phyloP scores from a whole-genome alignment of 768 basidiomycete species.

The Floccularia luteovirens region DNA sequence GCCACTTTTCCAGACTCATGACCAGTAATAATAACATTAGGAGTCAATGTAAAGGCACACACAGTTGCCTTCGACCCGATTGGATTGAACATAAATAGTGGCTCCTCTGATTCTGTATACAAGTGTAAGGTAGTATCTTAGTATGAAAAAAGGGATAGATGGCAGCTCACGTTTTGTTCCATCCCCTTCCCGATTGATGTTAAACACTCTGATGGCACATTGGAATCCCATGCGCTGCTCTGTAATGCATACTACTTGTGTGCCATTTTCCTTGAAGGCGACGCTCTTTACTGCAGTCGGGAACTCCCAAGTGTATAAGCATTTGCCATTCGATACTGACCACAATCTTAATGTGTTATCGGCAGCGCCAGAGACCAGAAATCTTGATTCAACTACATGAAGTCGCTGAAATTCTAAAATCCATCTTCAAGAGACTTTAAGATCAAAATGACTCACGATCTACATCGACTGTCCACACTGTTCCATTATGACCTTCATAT shows the following conservation, averaged over 20 bases:
- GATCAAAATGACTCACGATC: constrained; percentile 61
- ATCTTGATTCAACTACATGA: constrained; percentile 69
- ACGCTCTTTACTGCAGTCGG: constrained; percentile 97
- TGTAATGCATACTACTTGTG: constrained; percentile 84
- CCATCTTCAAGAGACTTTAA: not conserved
- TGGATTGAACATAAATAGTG: constrained; percentile 74
- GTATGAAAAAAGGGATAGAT: not conserved
- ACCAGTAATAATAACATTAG: constrained; percentile 80
- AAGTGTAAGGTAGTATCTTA: too few relatives aligned
- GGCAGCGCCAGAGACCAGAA: constrained; percentile 86
- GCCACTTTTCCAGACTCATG: constrained; percentile 96
- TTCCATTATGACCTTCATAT: constrained; percentile 92
- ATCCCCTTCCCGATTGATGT: constrained; percentile 78
- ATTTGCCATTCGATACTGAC: constrained; percentile 85
- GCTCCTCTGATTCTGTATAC: constrained; percentile 75
- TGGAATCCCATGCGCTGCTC: constrained; percentile 95
- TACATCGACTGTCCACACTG: constrained; percentile 94
- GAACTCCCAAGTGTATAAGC: constrained; percentile 95
- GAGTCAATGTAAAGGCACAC: constrained; percentile 79
- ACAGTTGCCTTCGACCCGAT: constrained; percentile 96
- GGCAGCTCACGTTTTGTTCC: constrained; percentile 65
- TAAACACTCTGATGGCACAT: constrained; percentile 86
- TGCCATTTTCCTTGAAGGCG: constrained; percentile 81
- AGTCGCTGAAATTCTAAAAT: constrained; percentile 1
- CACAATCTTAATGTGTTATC: constrained; percentile 92